These are phyloP conservation scores for Durusdinium trenchii DNA, from an alignment of 73 alveolate species.

Conservation along the genomic window DNA sequence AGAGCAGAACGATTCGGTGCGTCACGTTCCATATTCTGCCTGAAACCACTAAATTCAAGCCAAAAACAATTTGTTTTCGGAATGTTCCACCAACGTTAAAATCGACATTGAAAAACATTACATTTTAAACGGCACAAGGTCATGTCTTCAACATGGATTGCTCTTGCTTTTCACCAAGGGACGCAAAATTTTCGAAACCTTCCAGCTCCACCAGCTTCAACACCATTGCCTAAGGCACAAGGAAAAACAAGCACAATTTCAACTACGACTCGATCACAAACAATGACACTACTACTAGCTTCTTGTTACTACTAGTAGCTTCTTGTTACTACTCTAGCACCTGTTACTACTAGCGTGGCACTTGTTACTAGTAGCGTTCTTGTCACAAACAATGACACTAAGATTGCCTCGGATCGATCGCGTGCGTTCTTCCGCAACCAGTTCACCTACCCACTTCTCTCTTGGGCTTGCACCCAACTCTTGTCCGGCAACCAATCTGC, in stretches of 20 bases:
- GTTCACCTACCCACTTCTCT: background rate
- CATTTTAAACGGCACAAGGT: background rate
- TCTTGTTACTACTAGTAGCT: too few species aligned
- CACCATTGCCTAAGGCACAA: constrained; percentile 98
- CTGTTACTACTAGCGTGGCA: too few species aligned
- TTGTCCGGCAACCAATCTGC: constrained; percentile 99
- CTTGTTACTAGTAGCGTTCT: too few species aligned
- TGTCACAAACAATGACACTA: too few species aligned
- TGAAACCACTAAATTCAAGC: background rate
- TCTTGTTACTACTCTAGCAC: too few species aligned
- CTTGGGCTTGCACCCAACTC: constrained; percentile 43
- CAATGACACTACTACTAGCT: too few species aligned
- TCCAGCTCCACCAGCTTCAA: constrained; percentile 99
- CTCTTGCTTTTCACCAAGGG: background rate
- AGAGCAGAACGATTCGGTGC: constrained; percentile 98
- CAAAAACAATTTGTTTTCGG: background rate
- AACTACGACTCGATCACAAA: too few species aligned
- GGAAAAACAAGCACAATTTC: background rate
- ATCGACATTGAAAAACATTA: background rate
- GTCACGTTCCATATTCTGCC: constrained; percentile 99
- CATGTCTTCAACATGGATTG: background rate
- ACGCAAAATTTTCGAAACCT: constrained; percentile 98
- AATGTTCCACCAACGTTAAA: background rate
- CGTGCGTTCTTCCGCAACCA: too few species aligned
- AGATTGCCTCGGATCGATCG: too few species aligned